A percentile compares a stretch with the other conserved stretches of the same genome.
phyloP scores from a whole-genome alignment of 2,329 filamentous ascomycete species.

The Fonsecaea monophora region DNA sequence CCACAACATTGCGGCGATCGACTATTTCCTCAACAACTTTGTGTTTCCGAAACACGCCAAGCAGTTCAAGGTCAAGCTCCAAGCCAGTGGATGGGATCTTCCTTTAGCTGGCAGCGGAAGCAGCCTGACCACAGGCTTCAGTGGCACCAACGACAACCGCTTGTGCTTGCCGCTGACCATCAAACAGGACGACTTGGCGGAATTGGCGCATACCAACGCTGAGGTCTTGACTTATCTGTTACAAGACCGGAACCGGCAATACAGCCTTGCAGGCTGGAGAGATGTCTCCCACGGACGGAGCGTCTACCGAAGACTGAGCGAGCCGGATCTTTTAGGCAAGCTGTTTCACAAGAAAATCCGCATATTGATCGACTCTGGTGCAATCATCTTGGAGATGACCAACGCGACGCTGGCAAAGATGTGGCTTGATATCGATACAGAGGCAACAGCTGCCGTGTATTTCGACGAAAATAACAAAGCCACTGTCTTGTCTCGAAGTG shows the following conservation, averaged over 20 bases:
- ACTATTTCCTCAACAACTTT: conserved; percentile 67
- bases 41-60: conserved; percentile 69
- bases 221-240: conserved; percentile 68
- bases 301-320: conserved; percentile 17
- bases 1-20: conserved; percentile 61
- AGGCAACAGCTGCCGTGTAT: conserved; percentile 61
- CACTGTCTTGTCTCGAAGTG: conserved; percentile 42
- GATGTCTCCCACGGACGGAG: conserved; percentile 3
- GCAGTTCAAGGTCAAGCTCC: conserved; percentile 69
- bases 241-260: conserved; percentile 36
- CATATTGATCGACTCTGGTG: conserved; percentile 74
- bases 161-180: conserved; percentile 65
- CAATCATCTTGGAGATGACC: conserved; percentile 68
- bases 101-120: conserved; percentile 62
- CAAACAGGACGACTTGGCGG: conserved; percentile 60
- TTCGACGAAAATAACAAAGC: conserved; percentile 51
- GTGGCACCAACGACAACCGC: conserved; percentile 70
- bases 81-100: conserved; percentile 69
- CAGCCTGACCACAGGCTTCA: conserved; percentile 66
- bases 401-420: conserved; percentile 61
- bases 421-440: conserved; percentile 57
- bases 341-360: conserved; percentile 44
- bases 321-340: conserved; percentile 16
- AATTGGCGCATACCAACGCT: conserved; percentile 71
- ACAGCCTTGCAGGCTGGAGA: conserved; percentile 15